Evolutionary conservation across 768 basidiomycete species (phyloP).

Genomic region (Leccinum fibrillosum): DNA sequence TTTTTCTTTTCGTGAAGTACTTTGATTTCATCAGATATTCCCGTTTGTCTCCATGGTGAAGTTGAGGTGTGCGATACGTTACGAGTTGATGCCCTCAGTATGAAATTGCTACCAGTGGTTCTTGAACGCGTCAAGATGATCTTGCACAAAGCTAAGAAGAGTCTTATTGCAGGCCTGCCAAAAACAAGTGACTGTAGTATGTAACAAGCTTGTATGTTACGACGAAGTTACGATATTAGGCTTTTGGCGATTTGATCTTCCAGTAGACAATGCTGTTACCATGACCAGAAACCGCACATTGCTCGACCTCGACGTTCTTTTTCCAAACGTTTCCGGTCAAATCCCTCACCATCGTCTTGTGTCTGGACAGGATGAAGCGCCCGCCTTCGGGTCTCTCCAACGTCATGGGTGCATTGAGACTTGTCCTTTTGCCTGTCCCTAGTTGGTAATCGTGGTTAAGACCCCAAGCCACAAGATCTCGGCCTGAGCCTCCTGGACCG

Average conservation of each 20-base stretch:
- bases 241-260: slow-evolving; percentile 39
- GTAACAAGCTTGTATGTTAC: neutral
- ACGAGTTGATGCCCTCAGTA: neutral
- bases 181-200: neutral
- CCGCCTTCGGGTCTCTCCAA: slow-evolving; percentile 51
- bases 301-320: slow-evolving; percentile 59
- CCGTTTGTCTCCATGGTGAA: neutral
- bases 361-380: slow-evolving; percentile 56
- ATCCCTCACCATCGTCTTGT: slow-evolving; percentile 54
- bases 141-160: neutral
- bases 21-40: no score
- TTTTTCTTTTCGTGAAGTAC: no score
- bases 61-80: neutral
- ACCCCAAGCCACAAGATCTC: slow-evolving; percentile 74
- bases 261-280: slow-evolving; percentile 69
- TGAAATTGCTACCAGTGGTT: neutral
- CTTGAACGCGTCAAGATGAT: neutral
- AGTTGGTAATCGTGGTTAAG: slow-evolving; percentile 71
- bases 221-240: neutral
- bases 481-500: slow-evolving; percentile 48
- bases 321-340: slow-evolving; percentile 59
- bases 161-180: neutral
- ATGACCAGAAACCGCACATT: slow-evolving; percentile 59
- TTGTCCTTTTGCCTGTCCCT: slow-evolving; percentile 68
- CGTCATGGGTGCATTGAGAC: slow-evolving; percentile 49